Conservation (phyloP, 108 stramenopile species). For the Cyclotella choctawhatcheeana region DNA sequence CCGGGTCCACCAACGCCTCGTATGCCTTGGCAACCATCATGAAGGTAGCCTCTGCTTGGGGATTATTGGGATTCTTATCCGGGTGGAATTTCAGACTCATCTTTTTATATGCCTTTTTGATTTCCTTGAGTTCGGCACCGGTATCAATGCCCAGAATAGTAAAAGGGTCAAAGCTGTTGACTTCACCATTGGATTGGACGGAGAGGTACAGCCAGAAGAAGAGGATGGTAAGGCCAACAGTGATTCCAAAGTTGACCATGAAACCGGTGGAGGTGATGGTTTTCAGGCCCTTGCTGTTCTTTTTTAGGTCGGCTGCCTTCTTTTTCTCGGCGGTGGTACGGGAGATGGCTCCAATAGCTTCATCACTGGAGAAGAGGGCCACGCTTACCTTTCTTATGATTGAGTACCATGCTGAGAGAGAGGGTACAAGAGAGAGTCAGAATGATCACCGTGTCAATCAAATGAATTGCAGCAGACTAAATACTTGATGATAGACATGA, state of each 20-base stretch:
- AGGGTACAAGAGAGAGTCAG: not conserved
- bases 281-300: slow-evolving; percentile 67
- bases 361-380: slow-evolving; percentile 76
- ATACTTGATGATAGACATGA: too few relatives aligned
- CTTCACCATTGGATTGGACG: slow-evolving; percentile 82
- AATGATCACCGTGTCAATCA: not conserved
- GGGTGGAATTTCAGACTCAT: slow-evolving; percentile 92
- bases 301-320: slow-evolving; percentile 85
- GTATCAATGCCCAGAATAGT: slow-evolving; percentile 84
- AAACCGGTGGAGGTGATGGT: slow-evolving; percentile 69
- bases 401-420: slow-evolving; percentile 78
- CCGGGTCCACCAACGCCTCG: slow-evolving; percentile 92
- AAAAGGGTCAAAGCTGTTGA: slow-evolving; percentile 95
- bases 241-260: slow-evolving; percentile 71
- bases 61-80: slow-evolving; percentile 93
- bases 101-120: slow-evolving; percentile 90
- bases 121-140: slow-evolving; percentile 76
- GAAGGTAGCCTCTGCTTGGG: slow-evolving; percentile 91
- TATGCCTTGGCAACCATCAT: slow-evolving; percentile 97
- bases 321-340: slow-evolving; percentile 85
- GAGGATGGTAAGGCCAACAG: slow-evolving; percentile 63
- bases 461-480: too few relatives aligned
- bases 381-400: slow-evolving; percentile 63
- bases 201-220: slow-evolving; percentile 70
- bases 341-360: slow-evolving; percentile 80